Evolutionary conservation across 1,284 basidiomycete species (phyloP).

Genomic region (Ganoderma lingzhi): DNA sequence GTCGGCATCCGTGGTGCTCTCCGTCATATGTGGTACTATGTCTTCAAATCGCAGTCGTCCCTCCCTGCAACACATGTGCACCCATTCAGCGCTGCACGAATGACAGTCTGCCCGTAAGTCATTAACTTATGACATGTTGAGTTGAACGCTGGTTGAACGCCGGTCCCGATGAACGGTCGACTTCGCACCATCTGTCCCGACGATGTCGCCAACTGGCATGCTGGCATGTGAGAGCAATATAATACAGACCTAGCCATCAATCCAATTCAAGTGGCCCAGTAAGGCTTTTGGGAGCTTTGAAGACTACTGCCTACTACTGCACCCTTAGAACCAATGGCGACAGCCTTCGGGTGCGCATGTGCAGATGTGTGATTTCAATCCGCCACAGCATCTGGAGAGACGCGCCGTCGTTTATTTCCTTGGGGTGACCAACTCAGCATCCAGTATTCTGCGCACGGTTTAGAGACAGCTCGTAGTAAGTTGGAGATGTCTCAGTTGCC

Average conservation of each 20-base stretch:
- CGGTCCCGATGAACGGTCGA: not conserved
- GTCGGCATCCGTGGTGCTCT: not conserved
- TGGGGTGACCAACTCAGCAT: not conserved
- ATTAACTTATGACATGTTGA: too few species aligned
- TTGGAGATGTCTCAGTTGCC: not conserved
- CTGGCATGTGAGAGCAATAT: too few species aligned
- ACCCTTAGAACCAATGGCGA: not conserved
- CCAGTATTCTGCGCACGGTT: not conserved
- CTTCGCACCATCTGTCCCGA: slow-evolving; percentile 1
- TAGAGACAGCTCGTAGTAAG: not conserved
- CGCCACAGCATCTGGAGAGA: not conserved
- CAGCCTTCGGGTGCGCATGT: not conserved
- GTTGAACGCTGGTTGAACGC: not conserved
- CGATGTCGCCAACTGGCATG: not conserved
- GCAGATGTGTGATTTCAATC: not conserved
- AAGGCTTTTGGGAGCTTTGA: not conserved
- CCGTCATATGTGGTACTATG: not conserved
- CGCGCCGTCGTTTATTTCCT: not conserved
- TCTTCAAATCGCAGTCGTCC: not conserved
- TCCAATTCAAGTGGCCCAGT: not conserved
- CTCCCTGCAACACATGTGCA: not conserved
- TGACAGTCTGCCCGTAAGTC: not conserved
- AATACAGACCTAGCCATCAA: not conserved
- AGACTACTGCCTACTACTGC: not conserved
- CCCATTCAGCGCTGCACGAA: not conserved